These are phyloP conservation scores for Deinandra increscens DNA, from an alignment of 129 eudicot genomes.

Conservation along the genomic window DNA sequence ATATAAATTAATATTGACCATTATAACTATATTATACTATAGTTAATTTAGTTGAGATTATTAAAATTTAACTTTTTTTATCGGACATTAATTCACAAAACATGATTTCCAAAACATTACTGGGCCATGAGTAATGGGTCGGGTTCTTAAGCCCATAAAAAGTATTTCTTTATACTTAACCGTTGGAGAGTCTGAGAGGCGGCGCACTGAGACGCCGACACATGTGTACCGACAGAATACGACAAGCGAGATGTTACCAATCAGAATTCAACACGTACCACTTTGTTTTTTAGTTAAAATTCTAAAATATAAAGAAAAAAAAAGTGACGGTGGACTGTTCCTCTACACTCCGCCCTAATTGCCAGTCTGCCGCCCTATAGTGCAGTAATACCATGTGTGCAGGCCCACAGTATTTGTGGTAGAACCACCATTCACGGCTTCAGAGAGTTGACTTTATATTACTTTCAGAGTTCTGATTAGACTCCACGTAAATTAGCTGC, in stretches of 20 bases:
- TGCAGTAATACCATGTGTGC: conserved; percentile 1
- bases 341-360: conserved; percentile 9
- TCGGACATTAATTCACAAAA: background rate
- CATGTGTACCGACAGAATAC: conserved; percentile 12
- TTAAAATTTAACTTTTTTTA: too few relatives aligned
- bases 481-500: too few relatives aligned
- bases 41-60: too few relatives aligned
- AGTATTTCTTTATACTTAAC: background rate
- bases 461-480: too few relatives aligned
- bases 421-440: conserved; percentile 26
- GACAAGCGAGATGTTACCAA: background rate
- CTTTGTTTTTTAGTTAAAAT: background rate
- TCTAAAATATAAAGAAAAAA: background rate
- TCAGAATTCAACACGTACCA: background rate
- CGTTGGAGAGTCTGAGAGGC: background rate
- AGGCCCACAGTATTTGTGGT: conserved; percentile 24
- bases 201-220: conserved; percentile 12
- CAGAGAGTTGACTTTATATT: conserved; percentile 20
- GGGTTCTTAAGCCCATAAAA: background rate
- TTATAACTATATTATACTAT: too few relatives aligned
- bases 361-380: conserved; percentile 19
- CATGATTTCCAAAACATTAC: background rate
- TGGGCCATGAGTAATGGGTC: conserved; percentile 5
- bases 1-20: too few relatives aligned
- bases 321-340: conserved; percentile 22